Percentiles rank a stretch among this genome's conserved stretches.
Conservation (phyloP, 1,139 yeast genomes). For the Diutina neorugosa region DNA sequence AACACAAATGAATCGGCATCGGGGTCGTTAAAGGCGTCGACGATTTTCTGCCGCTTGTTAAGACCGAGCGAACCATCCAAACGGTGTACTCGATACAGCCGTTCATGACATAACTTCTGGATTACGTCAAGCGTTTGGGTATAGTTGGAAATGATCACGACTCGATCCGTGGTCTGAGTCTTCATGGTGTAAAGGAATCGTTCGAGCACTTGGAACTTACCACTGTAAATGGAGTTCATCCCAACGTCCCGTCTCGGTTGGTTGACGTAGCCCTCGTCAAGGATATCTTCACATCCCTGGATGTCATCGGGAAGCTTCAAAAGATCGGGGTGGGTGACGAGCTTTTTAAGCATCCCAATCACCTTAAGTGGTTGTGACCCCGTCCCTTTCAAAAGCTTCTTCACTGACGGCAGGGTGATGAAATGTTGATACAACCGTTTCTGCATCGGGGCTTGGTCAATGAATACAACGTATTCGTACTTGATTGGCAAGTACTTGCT, state of each 20-base stretch:
- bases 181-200: conserved; percentile 70
- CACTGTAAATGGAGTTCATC: conserved; percentile 42
- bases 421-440: conserved; percentile 57
- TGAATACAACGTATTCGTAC: conserved; percentile 91
- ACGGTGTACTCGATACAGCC: conserved; percentile 67
- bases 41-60: conserved; percentile 85
- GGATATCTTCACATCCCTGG: conserved; percentile 48
- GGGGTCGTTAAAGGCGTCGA: conserved; percentile 85
- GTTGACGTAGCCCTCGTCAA: conserved; percentile 65
- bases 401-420: conserved; percentile 71
- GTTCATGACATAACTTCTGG: conserved; percentile 69
- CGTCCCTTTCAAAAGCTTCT: conserved; percentile 36
- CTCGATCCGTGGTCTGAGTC: conserved; percentile 81
- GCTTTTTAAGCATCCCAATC: conserved; percentile 75
- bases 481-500: conserved; percentile 91
- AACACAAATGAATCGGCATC: conserved; percentile 82
- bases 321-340: conserved; percentile 89
- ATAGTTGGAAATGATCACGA: conserved; percentile 86
- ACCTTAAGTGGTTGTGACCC: conserved; percentile 77
- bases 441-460: conserved; percentile 75
- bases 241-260: conserved; percentile 19
- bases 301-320: conserved; percentile 66
- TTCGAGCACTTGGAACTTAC: conserved; percentile 53
- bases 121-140: conserved; percentile 89
- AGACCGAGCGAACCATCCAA: conserved; percentile 90